phyloP scores from a whole-genome alignment of 2,329 filamentous ascomycete species.

The Epichloe glyceriae region DNA sequence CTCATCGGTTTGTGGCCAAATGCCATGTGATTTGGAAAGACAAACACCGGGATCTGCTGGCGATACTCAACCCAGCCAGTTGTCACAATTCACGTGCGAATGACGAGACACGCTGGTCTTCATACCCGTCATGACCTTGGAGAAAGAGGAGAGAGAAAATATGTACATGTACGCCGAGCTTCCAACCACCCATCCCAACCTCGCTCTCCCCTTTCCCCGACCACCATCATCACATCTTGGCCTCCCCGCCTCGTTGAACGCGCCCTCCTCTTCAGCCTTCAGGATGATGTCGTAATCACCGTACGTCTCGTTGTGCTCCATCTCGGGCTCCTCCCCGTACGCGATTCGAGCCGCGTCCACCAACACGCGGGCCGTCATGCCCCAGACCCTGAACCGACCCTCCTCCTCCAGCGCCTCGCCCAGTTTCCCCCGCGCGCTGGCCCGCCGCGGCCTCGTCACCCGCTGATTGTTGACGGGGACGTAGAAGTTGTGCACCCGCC shows the following conservation, averaged over 20 bases:
- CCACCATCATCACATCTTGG: conserved; percentile 18
- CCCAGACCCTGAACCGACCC: conserved; percentile 72
- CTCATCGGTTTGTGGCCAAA: too few relatives aligned
- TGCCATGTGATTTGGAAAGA: too few relatives aligned
- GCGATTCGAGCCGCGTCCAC: conserved; percentile 80
- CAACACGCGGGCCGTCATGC: conserved; percentile 84
- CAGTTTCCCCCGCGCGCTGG: conserved; percentile 30
- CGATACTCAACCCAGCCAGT: too few relatives aligned
- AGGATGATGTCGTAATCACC: conserved; percentile 41
- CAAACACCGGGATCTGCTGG: too few relatives aligned
- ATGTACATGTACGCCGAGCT: background rate
- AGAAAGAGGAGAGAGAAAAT: background rate
- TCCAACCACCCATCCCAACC: background rate
- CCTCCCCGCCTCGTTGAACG: conserved; percentile 28
- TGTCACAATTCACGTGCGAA: too few relatives aligned
- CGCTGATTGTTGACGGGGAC: conserved; percentile 64
- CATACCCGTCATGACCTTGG: background rate
- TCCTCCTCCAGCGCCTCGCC: conserved; percentile 33
- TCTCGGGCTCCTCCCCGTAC: conserved; percentile 71
- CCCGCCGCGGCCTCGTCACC: conserved; percentile 45
- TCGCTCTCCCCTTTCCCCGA: too few relatives aligned
- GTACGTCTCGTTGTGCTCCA: conserved; percentile 50
- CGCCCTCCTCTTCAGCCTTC: conserved; percentile 30
- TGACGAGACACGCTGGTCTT: background rate
- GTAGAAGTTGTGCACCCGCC: conserved; percentile 85